phyloP scores from a whole-genome alignment of 106 monocot species.

The Allium cepa region DNA sequence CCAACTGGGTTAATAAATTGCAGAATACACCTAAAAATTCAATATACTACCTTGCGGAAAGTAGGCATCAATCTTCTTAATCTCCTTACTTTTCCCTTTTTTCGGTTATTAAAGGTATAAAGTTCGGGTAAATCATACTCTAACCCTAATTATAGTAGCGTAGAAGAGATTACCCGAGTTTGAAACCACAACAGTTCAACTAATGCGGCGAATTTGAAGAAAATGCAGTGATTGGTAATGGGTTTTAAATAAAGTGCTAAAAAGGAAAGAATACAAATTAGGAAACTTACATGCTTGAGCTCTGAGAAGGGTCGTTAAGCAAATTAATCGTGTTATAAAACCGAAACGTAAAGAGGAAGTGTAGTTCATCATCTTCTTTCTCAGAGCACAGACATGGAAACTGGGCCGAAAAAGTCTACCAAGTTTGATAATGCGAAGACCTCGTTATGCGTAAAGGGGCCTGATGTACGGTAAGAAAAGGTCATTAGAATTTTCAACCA shows the following conservation, averaged over 20 bases:
- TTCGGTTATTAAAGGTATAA: not conserved
- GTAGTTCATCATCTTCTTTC: not conserved
- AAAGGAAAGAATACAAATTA: not conserved
- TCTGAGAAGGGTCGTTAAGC: not conserved
- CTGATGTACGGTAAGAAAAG: too few species aligned
- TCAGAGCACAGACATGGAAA: too few species aligned
- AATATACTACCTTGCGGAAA: too few species aligned
- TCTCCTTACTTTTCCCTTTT: not conserved
- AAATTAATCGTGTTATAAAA: not conserved
- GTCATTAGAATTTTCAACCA: too few species aligned
- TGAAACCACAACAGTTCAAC: not conserved
- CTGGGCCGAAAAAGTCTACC: too few species aligned
- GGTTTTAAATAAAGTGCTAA: not conserved
- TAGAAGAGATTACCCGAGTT: not conserved
- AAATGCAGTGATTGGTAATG: too few species aligned
- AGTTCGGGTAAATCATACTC: not conserved
- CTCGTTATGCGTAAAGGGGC: too few species aligned
- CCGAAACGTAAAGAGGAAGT: not conserved
- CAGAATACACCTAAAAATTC: too few species aligned
- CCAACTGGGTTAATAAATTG: too few species aligned
- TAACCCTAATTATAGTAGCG: not conserved
- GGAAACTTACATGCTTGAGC: constrained; percentile 10
- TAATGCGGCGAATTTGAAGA: not conserved
- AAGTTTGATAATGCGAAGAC: too few species aligned
- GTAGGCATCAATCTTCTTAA: not conserved